A percentile compares a stretch with the other conserved stretches of the same genome.
Evolutionary conservation across 2,329 filamentous ascomycete genomes (phyloP).

Genomic region (Ceratocystis variospora): DNA sequence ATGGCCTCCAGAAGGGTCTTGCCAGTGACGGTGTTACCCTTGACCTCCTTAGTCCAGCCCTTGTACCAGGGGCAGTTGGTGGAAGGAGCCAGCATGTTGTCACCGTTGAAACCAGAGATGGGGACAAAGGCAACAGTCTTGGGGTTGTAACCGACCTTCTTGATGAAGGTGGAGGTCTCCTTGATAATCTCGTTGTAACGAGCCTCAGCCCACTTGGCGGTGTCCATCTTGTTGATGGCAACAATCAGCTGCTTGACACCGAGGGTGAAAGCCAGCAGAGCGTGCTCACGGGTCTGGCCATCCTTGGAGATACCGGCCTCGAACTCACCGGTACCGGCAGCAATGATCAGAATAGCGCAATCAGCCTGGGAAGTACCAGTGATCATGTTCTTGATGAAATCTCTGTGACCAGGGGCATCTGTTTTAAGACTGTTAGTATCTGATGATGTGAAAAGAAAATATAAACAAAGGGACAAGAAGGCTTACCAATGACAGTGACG

Average conservation of each 20-base stretch:
- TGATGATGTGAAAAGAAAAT: neutral
- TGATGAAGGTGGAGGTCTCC: conserved; percentile 99
- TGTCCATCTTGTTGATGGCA: conserved; percentile 99
- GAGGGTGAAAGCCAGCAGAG: conserved; percentile 98
- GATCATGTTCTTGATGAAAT: conserved; percentile 99
- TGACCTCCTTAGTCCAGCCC: conserved; percentile 95
- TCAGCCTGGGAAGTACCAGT: conserved; percentile 99
- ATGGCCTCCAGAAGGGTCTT: conserved; percentile 99
- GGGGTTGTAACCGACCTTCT: conserved; percentile 99
- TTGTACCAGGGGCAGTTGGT: conserved; percentile 99
- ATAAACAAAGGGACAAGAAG: neutral
- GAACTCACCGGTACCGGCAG: conserved; percentile 99
- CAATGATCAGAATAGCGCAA: conserved; percentile 99
- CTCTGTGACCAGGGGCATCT: conserved; percentile 98
- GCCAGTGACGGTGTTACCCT: conserved; percentile 66
- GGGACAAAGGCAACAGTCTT: conserved; percentile 97
- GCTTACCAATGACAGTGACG: conserved; percentile 90
- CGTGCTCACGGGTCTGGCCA: conserved; percentile 99
- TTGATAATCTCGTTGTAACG: conserved; percentile 99
- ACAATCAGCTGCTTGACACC: conserved; percentile 99
- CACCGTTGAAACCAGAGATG: conserved; percentile 99
- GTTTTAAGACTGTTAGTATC: conserved; percentile 17
- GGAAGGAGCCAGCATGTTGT: conserved; percentile 95
- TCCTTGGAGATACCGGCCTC: conserved; percentile 99
- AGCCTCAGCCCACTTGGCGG: conserved; percentile 91